Base-by-base conservation (phyloP, 495 filamentous ascomycete species). In the Podospora australis region DNA sequence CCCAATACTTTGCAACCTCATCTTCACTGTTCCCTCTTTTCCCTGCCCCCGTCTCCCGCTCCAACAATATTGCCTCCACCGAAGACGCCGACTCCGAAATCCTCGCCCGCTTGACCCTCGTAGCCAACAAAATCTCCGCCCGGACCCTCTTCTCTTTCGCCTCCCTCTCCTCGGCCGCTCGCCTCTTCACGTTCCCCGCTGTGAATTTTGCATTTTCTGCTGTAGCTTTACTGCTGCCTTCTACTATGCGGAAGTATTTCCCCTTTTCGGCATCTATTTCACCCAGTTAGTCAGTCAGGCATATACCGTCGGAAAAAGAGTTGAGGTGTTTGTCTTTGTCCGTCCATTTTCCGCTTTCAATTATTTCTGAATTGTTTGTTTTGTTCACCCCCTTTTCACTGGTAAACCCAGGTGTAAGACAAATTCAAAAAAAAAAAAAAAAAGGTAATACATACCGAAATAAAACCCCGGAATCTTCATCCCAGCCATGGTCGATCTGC, bases 161-260 rank as follows among this genome's bases (percentile, higher is more conserved):
- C 4, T 52, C 50, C 9, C 34, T 28, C 7, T 57, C 54, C 20
- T 65, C 55, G 4, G 55, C 10, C 36, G 60, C 58, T 22, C 69
- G 60, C 32, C 59, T 60, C 63, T 69, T 72, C 13, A 72, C 67
- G 26, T 52, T 68, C n/a, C 38, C 23, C 0, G 57, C 53, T 21
- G 68, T 60, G 64, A 69, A 72, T 4, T 59, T 52, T 2, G 68
- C 67, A 13, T 30, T 9, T 0, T 8, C 10, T 0, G 71, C 66
- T 6, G 69, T 65, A 0, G 64, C 68, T n/a, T 35, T 41, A 4
- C 10, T 21, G 39, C 39, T 21, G 8, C 23, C 17, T 19, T 24
- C 19, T 30, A 30, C 7, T 5, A 41, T 36, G 44, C 67, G 70
- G 59, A 77, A 79, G 56, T 77, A 78, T 14, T 69, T 71, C 19